Evolutionary conservation across 441 rosid species (phyloP), one percentile per base, ranked within the genome.

Genomic region (Adansonia grandidieri): DNA sequence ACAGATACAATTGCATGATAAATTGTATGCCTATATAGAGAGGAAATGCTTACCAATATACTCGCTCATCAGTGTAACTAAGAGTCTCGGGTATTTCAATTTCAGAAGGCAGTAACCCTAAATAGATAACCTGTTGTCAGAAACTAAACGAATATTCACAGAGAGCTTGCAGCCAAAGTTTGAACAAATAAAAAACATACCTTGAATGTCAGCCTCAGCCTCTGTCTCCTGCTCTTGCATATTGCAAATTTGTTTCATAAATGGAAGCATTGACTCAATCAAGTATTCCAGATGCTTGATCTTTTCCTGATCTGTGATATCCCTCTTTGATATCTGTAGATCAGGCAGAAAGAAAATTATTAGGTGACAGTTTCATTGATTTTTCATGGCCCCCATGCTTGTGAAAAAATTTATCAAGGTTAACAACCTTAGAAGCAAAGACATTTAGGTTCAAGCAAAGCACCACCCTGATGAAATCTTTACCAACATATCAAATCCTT

Each of bases 41-140:
- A 40, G 22, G 19, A 80, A 53, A 71, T 73, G 37, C 84, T 78
- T 80, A 94, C 99, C 99, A 96, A 63, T 88, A 96, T 77, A 96
- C 84, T 0, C 98, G 91, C 80, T 96, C 99, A 77, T 91, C 93
- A 60, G 79, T 84, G 77, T 84, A 65, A 82, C 91, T 92, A 17
- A 80, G 71, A 71, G 90, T 84, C 84, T 80, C 77, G 0, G 91
- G 85, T 72, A 94, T 73, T 73, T 83, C 82, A 82, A 85, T 62
- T 37, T 80, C 78, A 66, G 84, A 78, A 81, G 80, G 66, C 75
- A 61, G 60, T 69, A 56, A 15, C 79, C 89, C 92, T 88, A 71
- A 67, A 79, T 6, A 86, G 60, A 47, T 40, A 10, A 45, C 56
- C 48, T 28, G 42, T 51, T 79, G 72, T 80, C 51, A 85, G 73